Evolutionary conservation across 768 basidiomycete genomes (phyloP).

Genomic region (Sistotremastrum suecicum): DNA sequence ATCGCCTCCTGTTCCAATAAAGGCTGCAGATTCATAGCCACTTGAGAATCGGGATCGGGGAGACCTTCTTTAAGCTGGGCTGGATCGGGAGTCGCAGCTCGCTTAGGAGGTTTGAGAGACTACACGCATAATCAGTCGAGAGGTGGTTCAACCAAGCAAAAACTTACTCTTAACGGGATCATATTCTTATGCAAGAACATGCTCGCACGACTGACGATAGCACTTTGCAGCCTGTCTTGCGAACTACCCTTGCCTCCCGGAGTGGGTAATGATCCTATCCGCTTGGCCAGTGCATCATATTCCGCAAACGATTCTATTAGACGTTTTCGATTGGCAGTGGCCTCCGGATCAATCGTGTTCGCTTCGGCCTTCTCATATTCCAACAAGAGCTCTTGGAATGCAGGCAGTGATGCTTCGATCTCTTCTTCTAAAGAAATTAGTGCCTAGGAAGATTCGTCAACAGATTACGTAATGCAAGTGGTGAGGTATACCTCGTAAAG

Average conservation of each 20-base stretch:
- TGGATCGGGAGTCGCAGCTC: slow-evolving; percentile 2
- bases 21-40: slow-evolving; percentile 69
- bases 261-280: slow-evolving; percentile 61
- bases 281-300: slow-evolving; percentile 81
- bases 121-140: background rate
- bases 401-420: slow-evolving; percentile 77
- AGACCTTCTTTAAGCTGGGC: slow-evolving; percentile 7
- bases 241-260: slow-evolving; percentile 47
- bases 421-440: slow-evolving; percentile 71
- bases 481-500: slow-evolving; percentile 48
- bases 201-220: slow-evolving; percentile 63
- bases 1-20: slow-evolving; percentile 89
- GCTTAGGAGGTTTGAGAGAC: slow-evolving; percentile 5
- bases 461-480: background rate
- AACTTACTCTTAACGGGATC: slow-evolving; percentile 63
- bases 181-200: slow-evolving; percentile 82
- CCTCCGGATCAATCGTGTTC: slow-evolving; percentile 45
- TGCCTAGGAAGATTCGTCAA: slow-evolving; percentile 23
- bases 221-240: slow-evolving; percentile 73
- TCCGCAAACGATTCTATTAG: slow-evolving; percentile 76
- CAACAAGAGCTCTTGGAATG: slow-evolving; percentile 76
- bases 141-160: background rate
- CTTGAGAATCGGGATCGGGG: slow-evolving; percentile 53
- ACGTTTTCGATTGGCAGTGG: slow-evolving; percentile 57
- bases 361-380: slow-evolving; percentile 4